Conservation (phyloP, 192 early-diverging fungal species). For the Rhizophlyctis rosea region DNA sequence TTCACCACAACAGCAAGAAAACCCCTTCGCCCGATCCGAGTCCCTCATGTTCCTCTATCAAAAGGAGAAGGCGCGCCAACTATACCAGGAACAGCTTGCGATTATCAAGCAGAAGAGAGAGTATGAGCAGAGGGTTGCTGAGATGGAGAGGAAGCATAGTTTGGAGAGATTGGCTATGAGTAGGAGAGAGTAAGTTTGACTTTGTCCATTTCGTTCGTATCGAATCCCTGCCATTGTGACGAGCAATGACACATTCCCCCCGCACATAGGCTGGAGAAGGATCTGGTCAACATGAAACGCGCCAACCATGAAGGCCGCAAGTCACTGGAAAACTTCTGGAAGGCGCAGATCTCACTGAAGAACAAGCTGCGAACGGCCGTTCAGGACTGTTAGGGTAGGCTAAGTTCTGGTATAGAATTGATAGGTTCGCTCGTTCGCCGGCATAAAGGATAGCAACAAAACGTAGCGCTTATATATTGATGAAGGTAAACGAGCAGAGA, state of each 20-base stretch:
- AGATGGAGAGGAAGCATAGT: constrained; percentile 35
- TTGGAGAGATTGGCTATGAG: constrained; percentile 35
- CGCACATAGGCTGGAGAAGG: constrained; percentile 36
- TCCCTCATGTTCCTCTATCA: constrained; percentile 48
- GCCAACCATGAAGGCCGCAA: constrained; percentile 25
- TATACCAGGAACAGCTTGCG: constrained; percentile 50
- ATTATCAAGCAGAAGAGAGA: constrained; percentile 39
- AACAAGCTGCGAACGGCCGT: constrained; percentile 6
- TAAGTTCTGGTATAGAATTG: no score
- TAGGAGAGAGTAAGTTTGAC: constrained; percentile 38
- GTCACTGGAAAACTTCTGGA: constrained; percentile 37
- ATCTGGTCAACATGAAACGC: constrained; percentile 26
- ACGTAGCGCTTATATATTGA: no score
- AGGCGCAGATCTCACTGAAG: constrained; percentile 25
- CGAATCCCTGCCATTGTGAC: neutral
- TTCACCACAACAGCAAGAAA: constrained; percentile 17
- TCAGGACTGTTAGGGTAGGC: no score
- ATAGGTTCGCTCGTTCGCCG: no score
- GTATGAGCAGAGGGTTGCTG: constrained; percentile 36
- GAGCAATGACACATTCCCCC: neutral
- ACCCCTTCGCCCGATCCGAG: constrained; percentile 46
- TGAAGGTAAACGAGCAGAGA: no score
- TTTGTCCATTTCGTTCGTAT: neutral
- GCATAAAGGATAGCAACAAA: no score
- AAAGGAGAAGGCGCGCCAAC: constrained; percentile 48